Evolutionary conservation across 495 filamentous ascomycete species (phyloP), one percentile per base, ranked within the genome.

Genomic region (Letharia columbiana): DNA sequence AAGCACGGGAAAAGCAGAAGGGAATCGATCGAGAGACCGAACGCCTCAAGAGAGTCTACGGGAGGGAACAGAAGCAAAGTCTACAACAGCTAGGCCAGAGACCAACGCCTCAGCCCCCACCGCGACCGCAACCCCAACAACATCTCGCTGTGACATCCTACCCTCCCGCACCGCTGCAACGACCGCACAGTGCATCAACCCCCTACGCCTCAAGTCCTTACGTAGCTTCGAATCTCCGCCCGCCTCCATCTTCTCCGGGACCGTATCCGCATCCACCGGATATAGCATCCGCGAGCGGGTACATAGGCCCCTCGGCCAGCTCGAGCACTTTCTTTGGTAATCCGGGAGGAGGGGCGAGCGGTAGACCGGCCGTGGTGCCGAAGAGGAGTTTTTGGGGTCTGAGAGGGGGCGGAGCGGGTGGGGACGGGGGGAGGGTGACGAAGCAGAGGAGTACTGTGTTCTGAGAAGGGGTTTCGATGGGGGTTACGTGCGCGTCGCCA

Each of bases 21-120:
- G 91, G 91, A 68, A 78, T 97, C 18, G 88, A 90, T 33, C 85
- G 85, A 64, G 94, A 98, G 75, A 98, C 94, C 0, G 89, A 92
- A 71, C 81, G 92, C 4, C 75, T 98, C 13, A 82, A 86, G 56
- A 83, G 83, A 68, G 68, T 89, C 62, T 96, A 92, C 71, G 91
- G 89, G 45, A 79, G 73, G 39, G 80, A 85, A 61, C 78, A 80
- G 60, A 66, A 76, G 37, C 73, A 74, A 57, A 77, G 66, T 7
- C 79, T 76, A 31, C 63, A 64, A 35, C 77, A 77, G 54, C 65
- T 57, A 0, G 72, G 60, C n/a, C 69, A 69, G 10, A 68, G 75
- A 39, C 44, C 70, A 0, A 52, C 76, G 11, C 68, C 75, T n/a
- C 68, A 74, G 35, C 71, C 56, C 2, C 70, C 69, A 42, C n/a